Conservation (phyloP, 306 rosid species). For the Prunus mongolica region DNA sequence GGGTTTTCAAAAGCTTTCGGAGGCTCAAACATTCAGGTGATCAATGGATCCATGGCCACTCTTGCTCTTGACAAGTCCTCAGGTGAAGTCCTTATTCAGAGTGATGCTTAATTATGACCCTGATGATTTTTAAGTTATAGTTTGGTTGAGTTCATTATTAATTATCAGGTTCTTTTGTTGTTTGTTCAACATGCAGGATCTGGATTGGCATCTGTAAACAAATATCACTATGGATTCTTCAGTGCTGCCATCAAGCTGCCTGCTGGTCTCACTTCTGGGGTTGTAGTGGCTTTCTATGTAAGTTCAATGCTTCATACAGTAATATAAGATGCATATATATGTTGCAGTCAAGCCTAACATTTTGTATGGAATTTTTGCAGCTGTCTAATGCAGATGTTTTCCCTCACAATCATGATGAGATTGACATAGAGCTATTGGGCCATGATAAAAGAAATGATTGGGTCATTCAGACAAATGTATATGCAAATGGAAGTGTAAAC, state of each 20-base stretch:
- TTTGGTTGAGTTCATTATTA: neutral
- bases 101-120: neutral
- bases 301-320: conserved; percentile 18
- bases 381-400: conserved; percentile 80
- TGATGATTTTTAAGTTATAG: neutral
- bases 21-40: conserved; percentile 51
- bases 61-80: conserved; percentile 73
- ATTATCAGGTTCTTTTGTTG: neutral
- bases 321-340: neutral
- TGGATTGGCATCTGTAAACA: conserved; percentile 59
- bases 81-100: conserved; percentile 34
- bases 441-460: conserved; percentile 85
- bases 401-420: conserved; percentile 88
- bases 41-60: conserved; percentile 74
- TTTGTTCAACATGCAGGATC: conserved; percentile 46
- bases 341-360: neutral
- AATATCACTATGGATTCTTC: conserved; percentile 82
- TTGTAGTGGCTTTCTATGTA: conserved; percentile 94
- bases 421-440: conserved; percentile 87
- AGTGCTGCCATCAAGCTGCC: conserved; percentile 94
- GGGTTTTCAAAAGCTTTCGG: conserved; percentile 62
- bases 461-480: conserved; percentile 84
- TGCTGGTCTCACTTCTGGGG: conserved; percentile 80
- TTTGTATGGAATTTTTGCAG: conserved; percentile 34
- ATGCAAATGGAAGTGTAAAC: conserved; percentile 85